Evolutionary conservation across 208 protist genomes (phyloP).

Genomic region (Plasmodiophora brassicae): DNA sequence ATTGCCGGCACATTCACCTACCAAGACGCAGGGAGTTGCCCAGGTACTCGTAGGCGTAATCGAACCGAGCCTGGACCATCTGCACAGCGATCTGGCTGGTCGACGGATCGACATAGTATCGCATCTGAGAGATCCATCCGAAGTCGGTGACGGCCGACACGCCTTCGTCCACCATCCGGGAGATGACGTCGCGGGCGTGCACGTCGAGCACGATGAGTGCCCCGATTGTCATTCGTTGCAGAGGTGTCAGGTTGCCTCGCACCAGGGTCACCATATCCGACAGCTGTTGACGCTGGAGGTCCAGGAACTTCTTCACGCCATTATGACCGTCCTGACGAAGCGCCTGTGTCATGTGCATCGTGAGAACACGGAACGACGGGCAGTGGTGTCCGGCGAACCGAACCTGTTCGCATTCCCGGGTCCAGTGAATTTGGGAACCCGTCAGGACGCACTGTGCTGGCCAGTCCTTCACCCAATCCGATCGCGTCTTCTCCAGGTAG

Average conservation of each 20-base stretch:
- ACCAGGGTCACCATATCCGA: slow-evolving; percentile 75
- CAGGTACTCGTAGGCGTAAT: slow-evolving; percentile 61
- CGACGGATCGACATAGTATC: slow-evolving; percentile 41
- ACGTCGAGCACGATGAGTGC: slow-evolving; percentile 95
- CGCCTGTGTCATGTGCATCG: too few species aligned
- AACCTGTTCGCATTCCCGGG: slow-evolving; percentile 76
- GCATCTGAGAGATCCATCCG: slow-evolving; percentile 73
- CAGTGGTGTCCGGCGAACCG: too few species aligned
- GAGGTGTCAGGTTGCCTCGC: slow-evolving; percentile 70
- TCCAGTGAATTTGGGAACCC: slow-evolving; percentile 87
- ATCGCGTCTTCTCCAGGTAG: slow-evolving; percentile 49
- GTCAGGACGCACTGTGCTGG: slow-evolving; percentile 75
- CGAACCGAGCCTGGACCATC: slow-evolving; percentile 53
- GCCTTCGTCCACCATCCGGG: slow-evolving; percentile 79
- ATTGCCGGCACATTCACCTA: neutral
- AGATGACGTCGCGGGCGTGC: slow-evolving; percentile 87
- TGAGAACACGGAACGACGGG: too few species aligned
- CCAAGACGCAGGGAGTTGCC: slow-evolving; percentile 53
- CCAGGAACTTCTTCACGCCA: slow-evolving; percentile 70
- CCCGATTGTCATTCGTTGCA: slow-evolving; percentile 82
- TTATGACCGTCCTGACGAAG: slow-evolving; percentile 53
- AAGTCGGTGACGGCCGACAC: slow-evolving; percentile 79
- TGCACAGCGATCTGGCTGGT: slow-evolving; percentile 45
- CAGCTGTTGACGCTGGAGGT: slow-evolving; percentile 51
- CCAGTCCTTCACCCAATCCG: slow-evolving; percentile 60